Base-by-base conservation (phyloP, 1,139 yeast species). In the Suhomyces panamericanus region DNA sequence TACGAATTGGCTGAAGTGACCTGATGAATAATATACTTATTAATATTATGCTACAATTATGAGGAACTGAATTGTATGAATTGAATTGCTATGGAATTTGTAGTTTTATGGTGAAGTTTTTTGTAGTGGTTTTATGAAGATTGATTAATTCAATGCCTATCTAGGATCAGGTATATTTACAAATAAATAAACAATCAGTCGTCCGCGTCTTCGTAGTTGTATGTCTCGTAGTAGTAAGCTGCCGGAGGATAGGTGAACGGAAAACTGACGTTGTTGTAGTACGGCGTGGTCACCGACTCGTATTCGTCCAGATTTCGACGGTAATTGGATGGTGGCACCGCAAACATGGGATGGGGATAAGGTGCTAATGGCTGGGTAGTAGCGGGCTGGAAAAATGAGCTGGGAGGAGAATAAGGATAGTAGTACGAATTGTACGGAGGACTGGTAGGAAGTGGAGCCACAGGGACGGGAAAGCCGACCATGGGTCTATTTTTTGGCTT, bases 371-470 rank as follows among this genome's bases (percentile, higher is more conserved):
- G 39, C 13, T 33, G 44, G 12, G 29, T 28, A 5, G 39, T 29
- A 6, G 43, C 35, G 2, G 46, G 14, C 13, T 15, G 33, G 31
- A 14, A 38, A 27, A 14, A 39, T 2, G 32, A 27, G 14, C 16
- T 27, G 6, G 43, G 35, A 17, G 43, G 41, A 6, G 46, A 43
- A 14, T 32, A 40, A 12, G 43, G 39, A 27, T 39, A 43, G 32
- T 39, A 43, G 15, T 28, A 43, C 13, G 43, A 38, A 13, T 32
- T 41, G 40, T 40, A 32, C 12, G 43, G 46, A 15, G 44, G 39
- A 17, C 45, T 43, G 9, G 39, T 17, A 9, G 46, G 52, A 38
- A 43, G 38, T 3, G 47, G 44, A 12, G 47, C 40, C 13, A 47
- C 28, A 31, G 46, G 44, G 5, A 44, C 46, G 13, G 53, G 48